Evolutionary conservation across 352 stramenopile genomes (phyloP).

Genomic region (Plasmopara viticola): DNA sequence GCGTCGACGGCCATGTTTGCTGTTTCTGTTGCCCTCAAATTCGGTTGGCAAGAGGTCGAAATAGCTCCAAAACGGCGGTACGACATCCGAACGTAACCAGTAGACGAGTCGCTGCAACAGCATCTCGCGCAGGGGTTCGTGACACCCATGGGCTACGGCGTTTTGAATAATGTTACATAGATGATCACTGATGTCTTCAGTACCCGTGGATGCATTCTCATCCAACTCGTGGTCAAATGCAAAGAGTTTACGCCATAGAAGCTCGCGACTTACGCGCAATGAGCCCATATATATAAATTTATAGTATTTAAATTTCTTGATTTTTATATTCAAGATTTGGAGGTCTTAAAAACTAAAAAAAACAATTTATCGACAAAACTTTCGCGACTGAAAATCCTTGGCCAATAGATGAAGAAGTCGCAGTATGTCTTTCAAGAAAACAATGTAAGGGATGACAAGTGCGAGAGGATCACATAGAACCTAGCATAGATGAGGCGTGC

Average conservation of each 20-base stretch:
- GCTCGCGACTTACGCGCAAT: conserved; percentile 50
- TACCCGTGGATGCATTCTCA: conserved; percentile 1
- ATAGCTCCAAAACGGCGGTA: conserved; percentile 60
- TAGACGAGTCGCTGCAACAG: conserved; percentile 53
- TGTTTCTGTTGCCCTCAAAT: conserved; percentile 9
- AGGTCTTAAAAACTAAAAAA: no score
- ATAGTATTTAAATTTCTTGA: neutral
- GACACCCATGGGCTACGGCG: conserved; percentile 22
- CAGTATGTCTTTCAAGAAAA: no score
- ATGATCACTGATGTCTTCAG: conserved; percentile 15
- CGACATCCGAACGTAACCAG: conserved; percentile 58
- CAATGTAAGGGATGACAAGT: no score
- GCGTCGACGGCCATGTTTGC: conserved; percentile 21
- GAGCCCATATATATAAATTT: neutral
- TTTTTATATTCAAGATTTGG: no score
- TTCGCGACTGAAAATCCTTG: no score
- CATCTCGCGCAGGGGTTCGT: conserved; percentile 51
- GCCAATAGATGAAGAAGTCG: no score
- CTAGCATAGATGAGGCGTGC: no score
- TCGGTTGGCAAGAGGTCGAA: conserved; percentile 26
- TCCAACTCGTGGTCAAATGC: conserved; percentile 36
- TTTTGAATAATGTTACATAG: conserved; percentile 32
- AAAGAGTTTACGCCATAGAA: conserved; percentile 68
- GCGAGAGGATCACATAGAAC: no score
- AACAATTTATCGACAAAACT: no score